These are phyloP conservation scores for Aleurites moluccanus DNA, from an alignment of 441 rosid genomes.

Conservation along the genomic window DNA sequence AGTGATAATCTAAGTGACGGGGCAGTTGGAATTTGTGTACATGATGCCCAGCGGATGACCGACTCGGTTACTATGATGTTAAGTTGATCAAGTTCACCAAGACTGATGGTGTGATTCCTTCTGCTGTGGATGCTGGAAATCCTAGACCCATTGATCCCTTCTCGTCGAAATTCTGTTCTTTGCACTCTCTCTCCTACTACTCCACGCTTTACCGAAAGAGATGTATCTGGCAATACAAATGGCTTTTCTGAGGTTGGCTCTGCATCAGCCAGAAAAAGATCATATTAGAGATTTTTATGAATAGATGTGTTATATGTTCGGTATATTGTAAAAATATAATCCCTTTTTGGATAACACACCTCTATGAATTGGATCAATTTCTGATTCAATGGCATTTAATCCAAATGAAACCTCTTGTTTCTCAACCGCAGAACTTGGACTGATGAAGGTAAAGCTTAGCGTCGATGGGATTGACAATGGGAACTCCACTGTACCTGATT, in stretches of 20 bases:
- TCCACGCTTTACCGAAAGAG: constrained; percentile 26
- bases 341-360: constrained; percentile 31
- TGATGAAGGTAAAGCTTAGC: constrained; percentile 71
- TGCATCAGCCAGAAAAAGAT: constrained; percentile 24
- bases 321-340: not conserved
- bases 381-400: constrained; percentile 16
- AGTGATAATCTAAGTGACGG: constrained; percentile 70
- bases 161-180: constrained; percentile 38
- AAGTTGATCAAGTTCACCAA: constrained; percentile 67
- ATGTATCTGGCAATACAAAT: constrained; percentile 34
- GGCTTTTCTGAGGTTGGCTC: constrained; percentile 42
- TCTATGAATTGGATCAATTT: constrained; percentile 30
- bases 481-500: constrained; percentile 35
- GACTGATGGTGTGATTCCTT: constrained; percentile 69
- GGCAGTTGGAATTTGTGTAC: constrained; percentile 67
- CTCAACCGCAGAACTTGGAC: constrained; percentile 37
- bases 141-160: constrained; percentile 39
- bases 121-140: constrained; percentile 54
- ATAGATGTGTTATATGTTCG: not conserved
- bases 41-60: constrained; percentile 82
- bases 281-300: not conserved
- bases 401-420: constrained; percentile 21
- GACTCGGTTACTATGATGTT: constrained; percentile 56
- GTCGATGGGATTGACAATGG: constrained; percentile 52
- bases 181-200: constrained; percentile 30